Conservation (phyloP, 805 yeast genomes). For the Diddensiella santjacobensis region DNA sequence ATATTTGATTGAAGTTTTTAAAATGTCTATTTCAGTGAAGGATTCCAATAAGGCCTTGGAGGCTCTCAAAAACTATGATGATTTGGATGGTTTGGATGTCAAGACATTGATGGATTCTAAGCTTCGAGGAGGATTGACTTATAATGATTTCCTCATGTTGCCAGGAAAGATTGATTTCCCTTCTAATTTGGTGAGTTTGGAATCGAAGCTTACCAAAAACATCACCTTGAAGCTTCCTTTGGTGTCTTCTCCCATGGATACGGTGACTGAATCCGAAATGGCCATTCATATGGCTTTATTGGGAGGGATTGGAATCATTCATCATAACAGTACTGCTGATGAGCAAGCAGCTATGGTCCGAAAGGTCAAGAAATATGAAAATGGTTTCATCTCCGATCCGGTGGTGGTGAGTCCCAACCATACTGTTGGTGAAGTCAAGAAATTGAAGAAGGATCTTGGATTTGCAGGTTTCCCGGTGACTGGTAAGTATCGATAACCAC, state of each 20-base stretch:
- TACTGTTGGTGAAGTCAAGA: slow-evolving; percentile 78
- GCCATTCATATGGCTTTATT: slow-evolving; percentile 97
- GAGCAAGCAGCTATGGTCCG: slow-evolving; percentile 98
- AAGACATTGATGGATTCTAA: slow-evolving; percentile 84
- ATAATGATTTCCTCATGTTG: slow-evolving; percentile 90
- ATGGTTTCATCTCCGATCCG: slow-evolving; percentile 95
- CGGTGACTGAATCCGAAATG: slow-evolving; percentile 96
- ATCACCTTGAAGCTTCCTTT: slow-evolving; percentile 91
- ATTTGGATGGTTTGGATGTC: slow-evolving; percentile 82
- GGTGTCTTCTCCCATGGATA: slow-evolving; percentile 98
- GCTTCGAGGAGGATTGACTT: slow-evolving; percentile 92
- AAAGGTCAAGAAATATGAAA: slow-evolving; percentile 94
- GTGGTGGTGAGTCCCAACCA: slow-evolving; percentile 72
- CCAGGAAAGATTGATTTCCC: slow-evolving; percentile 94
- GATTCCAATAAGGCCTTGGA: slow-evolving; percentile 49
- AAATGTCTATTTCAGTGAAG: slow-evolving; percentile 6
- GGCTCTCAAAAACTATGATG: slow-evolving; percentile 58
- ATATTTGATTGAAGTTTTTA: too few species aligned
- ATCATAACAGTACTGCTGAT: slow-evolving; percentile 93
- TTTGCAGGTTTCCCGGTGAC: slow-evolving; percentile 99
- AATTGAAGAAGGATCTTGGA: slow-evolving; percentile 68
- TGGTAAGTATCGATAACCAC: slow-evolving; percentile 62
- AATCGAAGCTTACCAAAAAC: slow-evolving; percentile 84
- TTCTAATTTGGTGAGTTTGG: slow-evolving; percentile 70
- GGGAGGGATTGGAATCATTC: slow-evolving; percentile 98